Evolutionary conservation across 495 filamentous ascomycete species (phyloP), one percentile per base, ranked within the genome.

Genomic region (Penicillium ochrochloron): DNA sequence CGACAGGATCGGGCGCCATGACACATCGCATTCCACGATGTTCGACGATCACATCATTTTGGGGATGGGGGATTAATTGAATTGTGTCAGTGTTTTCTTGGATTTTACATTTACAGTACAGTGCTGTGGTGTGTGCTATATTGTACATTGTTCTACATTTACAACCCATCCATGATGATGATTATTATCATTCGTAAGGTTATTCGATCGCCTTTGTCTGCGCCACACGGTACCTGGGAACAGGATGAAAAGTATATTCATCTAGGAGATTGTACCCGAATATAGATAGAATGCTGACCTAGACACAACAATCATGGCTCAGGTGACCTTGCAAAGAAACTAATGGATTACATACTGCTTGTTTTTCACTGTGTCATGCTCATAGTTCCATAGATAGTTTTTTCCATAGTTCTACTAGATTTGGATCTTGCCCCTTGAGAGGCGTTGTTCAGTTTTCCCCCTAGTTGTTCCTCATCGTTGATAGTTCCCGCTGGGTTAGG

Each of bases 21-120:
- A 72, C 70, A 72, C 70, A 72, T 67, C 68, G 64, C 70, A 67
- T 67, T 66, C 67, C 66, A 69, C 63, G 59, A 71, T 66, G 44
- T 66, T 69, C 66, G 66, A 68, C 60, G 48, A 68, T 66, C 56
- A 63, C 59, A 50, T 65, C 66, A 62, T 66, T 44, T 4, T 31
- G 31, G 19, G 39, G 39, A 62, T 1, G 3, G 29, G 27, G 19
- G 37, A 6, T 37, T 33, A n/a, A 61, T 37, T 34, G 21, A 35
- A 61, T 37, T 19, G 34, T 19, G 23, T 19, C 21, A 37, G 7
- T 46, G 19, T 25, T 59, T 59, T n/a, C 4, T 12, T 14, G 12
- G 14, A 7, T 17, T 2, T n/a, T n/a, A 7, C 39, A 31, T 59
- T 11, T 25, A 41, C 3, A 29, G 15, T 17, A 41, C 25, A 4